phyloP scores from a whole-genome alignment of 257 asterid genomes.

The Cinchona pubescens region DNA sequence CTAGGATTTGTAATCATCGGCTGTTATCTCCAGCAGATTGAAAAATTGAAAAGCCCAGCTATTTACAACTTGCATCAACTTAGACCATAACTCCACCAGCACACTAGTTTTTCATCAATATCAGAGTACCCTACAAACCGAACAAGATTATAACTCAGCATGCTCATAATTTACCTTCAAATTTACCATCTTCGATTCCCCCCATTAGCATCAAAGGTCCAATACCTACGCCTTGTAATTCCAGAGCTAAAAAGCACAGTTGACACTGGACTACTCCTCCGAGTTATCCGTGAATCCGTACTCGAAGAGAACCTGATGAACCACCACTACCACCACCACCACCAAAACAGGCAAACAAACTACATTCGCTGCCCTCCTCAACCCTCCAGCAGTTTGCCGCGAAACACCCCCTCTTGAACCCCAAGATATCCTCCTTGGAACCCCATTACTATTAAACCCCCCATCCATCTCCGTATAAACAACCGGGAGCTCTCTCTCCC shows the following conservation, averaged over 20 bases:
- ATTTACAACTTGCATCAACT: slow-evolving; percentile 27
- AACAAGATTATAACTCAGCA: not conserved
- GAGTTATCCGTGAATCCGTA: slow-evolving; percentile 49
- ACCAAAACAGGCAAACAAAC: slow-evolving; percentile 57
- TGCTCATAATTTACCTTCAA: not conserved
- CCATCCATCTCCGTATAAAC: slow-evolving; percentile 28
- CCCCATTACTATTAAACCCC: slow-evolving; percentile 17
- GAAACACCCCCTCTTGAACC: slow-evolving; percentile 38
- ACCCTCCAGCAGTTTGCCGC: slow-evolving; percentile 49
- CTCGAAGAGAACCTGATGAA: slow-evolving; percentile 44
- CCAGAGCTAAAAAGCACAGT: slow-evolving; percentile 47
- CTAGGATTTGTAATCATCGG: slow-evolving; percentile 1
- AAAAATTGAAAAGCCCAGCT: slow-evolving; percentile 16
- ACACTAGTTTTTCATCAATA: not conserved
- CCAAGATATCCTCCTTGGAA: slow-evolving; percentile 25
- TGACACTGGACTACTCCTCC: slow-evolving; percentile 41
- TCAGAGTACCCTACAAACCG: not conserved
- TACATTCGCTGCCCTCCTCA: slow-evolving; percentile 58
- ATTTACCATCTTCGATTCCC: slow-evolving; percentile 33
- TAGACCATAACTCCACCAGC: slow-evolving; percentile 2
- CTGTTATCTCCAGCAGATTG: not conserved
- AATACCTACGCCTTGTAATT: slow-evolving; percentile 47
- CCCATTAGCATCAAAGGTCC: slow-evolving; percentile 44
- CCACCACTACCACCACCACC: slow-evolving; percentile 16
- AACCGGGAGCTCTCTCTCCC: slow-evolving; percentile 22